A percentile compares a stretch with the other conserved stretches of the same genome.
phyloP scores from a whole-genome alignment of 208 protist genomes.

The Acanthamoeba rhysodes region DNA sequence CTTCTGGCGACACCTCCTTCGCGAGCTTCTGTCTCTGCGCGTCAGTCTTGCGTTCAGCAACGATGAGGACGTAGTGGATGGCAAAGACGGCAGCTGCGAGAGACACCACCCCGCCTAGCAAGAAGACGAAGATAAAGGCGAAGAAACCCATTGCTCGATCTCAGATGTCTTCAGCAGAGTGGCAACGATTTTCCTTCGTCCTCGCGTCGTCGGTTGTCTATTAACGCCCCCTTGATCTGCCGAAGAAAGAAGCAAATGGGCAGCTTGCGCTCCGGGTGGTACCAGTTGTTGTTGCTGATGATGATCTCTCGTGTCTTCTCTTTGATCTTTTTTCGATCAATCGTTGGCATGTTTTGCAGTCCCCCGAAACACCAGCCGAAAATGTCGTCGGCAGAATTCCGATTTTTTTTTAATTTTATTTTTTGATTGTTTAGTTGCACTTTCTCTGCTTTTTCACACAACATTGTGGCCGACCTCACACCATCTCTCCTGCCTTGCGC shows the following conservation, averaged over 20 bases:
- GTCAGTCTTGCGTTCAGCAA: conserved; percentile 26
- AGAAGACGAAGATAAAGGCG: conserved; percentile 13
- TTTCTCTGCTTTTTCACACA: too few species aligned
- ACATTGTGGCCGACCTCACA: too few species aligned
- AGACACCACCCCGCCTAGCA: conserved; percentile 8
- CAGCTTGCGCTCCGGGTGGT: too few species aligned
- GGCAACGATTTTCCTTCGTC: neutral
- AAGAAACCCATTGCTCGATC: neutral
- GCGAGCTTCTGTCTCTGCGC: neutral
- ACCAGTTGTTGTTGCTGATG: too few species aligned
- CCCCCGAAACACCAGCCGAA: too few species aligned
- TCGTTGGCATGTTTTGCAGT: too few species aligned
- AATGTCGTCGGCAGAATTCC: too few species aligned
- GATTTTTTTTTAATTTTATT: too few species aligned
- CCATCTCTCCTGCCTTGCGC: too few species aligned
- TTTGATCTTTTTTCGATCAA: too few species aligned
- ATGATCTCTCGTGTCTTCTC: too few species aligned
- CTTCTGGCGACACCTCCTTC: neutral
- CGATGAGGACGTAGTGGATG: neutral
- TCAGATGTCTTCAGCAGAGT: neutral
- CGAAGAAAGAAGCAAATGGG: neutral
- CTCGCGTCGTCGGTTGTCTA: neutral
- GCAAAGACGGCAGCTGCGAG: neutral
- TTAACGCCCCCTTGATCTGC: neutral
- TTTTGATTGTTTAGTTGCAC: too few species aligned